These are phyloP conservation scores for Paradendryphiella salina DNA, from an alignment of 2,329 filamentous ascomycete species.

Conservation along the genomic window DNA sequence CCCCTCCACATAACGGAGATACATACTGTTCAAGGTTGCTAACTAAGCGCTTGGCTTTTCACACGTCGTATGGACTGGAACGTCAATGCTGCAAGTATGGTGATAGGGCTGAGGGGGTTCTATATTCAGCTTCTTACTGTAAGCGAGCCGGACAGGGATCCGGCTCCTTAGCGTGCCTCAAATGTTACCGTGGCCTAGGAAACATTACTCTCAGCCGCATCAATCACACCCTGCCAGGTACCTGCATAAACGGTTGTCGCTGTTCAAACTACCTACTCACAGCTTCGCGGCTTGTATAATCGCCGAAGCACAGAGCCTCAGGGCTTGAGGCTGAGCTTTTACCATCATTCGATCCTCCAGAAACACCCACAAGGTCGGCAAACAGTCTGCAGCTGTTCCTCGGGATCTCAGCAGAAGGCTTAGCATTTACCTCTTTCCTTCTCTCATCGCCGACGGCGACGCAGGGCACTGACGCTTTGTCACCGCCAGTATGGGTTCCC, in stretches of 20 bases:
- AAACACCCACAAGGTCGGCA: slow-evolving; percentile 1
- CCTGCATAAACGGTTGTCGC: slow-evolving; percentile 2
- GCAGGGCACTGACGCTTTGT: slow-evolving; percentile 6
- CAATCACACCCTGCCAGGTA: slow-evolving; percentile 14
- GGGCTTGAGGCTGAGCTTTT: slow-evolving; percentile 12
- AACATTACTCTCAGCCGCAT: slow-evolving; percentile 15
- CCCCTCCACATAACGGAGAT: background rate
- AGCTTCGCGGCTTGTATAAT: background rate
- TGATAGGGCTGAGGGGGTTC: slow-evolving; percentile 14
- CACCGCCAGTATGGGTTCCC: slow-evolving; percentile 32
- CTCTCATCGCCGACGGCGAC: slow-evolving; percentile 7
- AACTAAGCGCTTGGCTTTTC: background rate
- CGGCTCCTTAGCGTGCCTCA: slow-evolving; percentile 2
- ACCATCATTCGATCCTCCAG: slow-evolving; percentile 8
- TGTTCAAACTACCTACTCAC: background rate
- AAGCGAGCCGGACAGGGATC: slow-evolving; percentile 17
- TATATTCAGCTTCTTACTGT: slow-evolving; percentile 12
- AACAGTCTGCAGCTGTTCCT: slow-evolving; percentile 1
- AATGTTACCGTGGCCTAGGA: slow-evolving; percentile 14
- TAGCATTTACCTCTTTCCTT: slow-evolving; percentile 9
- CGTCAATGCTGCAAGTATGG: background rate
- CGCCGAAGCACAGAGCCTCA: slow-evolving; percentile 15
- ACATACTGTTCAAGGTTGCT: slow-evolving; percentile 5
- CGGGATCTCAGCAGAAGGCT: slow-evolving; percentile 1
- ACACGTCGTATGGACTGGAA: background rate